phyloP scores from a whole-genome alignment of 2,329 filamentous ascomycete species.

The Colletotrichum tofieldiae region DNA sequence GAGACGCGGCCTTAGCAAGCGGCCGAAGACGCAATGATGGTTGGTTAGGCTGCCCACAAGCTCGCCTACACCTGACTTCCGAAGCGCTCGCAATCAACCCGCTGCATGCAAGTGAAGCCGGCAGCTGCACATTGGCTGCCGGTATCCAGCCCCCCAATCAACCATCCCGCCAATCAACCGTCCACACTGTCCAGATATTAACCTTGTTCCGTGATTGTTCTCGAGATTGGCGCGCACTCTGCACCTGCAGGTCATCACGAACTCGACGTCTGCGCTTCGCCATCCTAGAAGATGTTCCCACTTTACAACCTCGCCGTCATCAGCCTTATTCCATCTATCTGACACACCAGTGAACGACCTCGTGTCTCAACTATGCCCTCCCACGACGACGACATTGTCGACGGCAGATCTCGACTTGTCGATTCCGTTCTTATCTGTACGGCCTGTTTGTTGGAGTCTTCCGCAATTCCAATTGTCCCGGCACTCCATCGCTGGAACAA shows the following conservation, averaged over 20 bases:
- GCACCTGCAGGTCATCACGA: conserved; percentile 21
- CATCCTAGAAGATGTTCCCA: conserved; percentile 25
- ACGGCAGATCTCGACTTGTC: background rate
- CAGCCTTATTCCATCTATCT: conserved; percentile 25
- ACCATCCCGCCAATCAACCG: conserved; percentile 9
- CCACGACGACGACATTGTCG: background rate
- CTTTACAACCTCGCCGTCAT: conserved; percentile 26
- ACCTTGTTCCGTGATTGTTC: background rate
- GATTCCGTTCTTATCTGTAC: background rate
- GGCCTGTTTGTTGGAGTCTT: background rate
- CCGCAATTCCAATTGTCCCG: background rate
- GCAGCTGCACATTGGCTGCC: background rate
- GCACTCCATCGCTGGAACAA: conserved; percentile 1
- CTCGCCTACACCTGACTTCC: background rate
- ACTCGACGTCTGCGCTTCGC: conserved; percentile 15
- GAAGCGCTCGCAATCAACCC: conserved; percentile 7
- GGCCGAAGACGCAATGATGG: background rate
- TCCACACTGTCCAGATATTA: background rate
- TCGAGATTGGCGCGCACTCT: background rate
- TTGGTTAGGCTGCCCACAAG: conserved; percentile 6
- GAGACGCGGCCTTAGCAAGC: conserved; percentile 13
- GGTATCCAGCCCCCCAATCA: background rate
- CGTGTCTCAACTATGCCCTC: background rate
- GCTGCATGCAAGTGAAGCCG: conserved; percentile 33
- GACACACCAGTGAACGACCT: background rate